Evolutionary conservation across 768 basidiomycete species (phyloP), one percentile per base, ranked within the genome.

Genomic region (Leccinellum luteum): DNA sequence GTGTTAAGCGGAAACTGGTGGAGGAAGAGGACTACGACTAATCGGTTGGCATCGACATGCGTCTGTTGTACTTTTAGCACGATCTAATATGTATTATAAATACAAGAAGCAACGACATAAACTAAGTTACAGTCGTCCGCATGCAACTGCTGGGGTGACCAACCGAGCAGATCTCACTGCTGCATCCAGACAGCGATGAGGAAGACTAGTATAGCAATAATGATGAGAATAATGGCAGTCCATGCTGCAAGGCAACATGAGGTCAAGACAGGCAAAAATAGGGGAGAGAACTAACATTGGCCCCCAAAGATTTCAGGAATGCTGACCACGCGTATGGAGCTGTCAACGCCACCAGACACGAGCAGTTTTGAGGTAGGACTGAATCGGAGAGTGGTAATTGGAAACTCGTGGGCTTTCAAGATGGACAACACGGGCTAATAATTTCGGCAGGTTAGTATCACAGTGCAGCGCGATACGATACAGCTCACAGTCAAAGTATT

Each of bases 321-420:
- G n/a, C 76, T 79, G 30, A 95, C 82, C 44, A 94, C 76, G 28
- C 95, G 84, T 19, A 98, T 76, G 2, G 89, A 85, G 70, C 91
- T 94, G 74, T 98, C 96, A 8, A 92, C 90, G 64, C 94, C 94
- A 17, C 90, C 95, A 6, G 92, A 92, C 19, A 95, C 82, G 4
- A 99, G 79, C 13, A 95, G 62, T n/a, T 79, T 84, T 13, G 88
- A 86, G 6, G 85, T 78, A 2, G 94, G 88, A 68, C 89, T 96
- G 79, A 99, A 99, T 57, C 83, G 83, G 55, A 99, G 74, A 4
- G 90, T 85, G 1, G 97, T 98, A 6, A 92, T 85, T 4, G 97
- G 91, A 71, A 98, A 94, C 58, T 95, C 94, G 72, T 98, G 96
- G 0, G 97, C 91, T 73, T 91, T 92, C 57, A 98, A 77, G 60